A percentile compares a stretch with the other conserved stretches of the same genome.
Conservation (phyloP, 306 rosid species). For the Quercus berberidifolia region DNA sequence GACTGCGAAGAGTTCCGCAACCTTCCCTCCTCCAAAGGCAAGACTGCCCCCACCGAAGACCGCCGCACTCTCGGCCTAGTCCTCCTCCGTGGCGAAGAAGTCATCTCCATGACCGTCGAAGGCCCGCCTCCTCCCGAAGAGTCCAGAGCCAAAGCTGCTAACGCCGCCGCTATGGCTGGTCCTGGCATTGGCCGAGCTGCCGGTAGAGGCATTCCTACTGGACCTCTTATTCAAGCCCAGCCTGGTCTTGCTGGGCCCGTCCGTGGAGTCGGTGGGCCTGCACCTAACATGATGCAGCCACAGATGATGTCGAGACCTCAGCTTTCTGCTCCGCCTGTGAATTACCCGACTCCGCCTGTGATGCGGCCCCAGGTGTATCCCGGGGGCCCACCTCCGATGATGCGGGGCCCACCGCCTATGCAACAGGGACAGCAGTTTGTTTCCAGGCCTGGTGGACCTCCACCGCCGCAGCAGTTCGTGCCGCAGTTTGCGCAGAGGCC, state of each 20-base stretch:
- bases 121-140: slow-evolving; percentile 97
- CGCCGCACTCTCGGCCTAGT: slow-evolving; percentile 97
- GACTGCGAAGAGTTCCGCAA: slow-evolving; percentile 99
- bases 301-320: slow-evolving; percentile 77
- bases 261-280: slow-evolving; percentile 94
- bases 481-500: slow-evolving; percentile 90
- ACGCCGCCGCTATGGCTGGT: slow-evolving; percentile 78
- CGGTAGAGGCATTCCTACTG: slow-evolving; percentile 78
- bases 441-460: slow-evolving; percentile 70
- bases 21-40: slow-evolving; percentile 85
- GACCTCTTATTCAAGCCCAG: slow-evolving; percentile 80
- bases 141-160: slow-evolving; percentile 76
- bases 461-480: slow-evolving; percentile 34
- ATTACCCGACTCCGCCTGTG: slow-evolving; percentile 66
- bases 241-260: slow-evolving; percentile 93
- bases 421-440: slow-evolving; percentile 58
- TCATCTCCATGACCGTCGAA: slow-evolving; percentile 97
- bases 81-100: slow-evolving; percentile 97
- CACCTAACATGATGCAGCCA: slow-evolving; percentile 99
- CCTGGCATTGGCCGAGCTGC: slow-evolving; percentile 92
- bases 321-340: slow-evolving; percentile 64
- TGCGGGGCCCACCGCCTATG: slow-evolving; percentile 60
- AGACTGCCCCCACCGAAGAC: slow-evolving; percentile 54
- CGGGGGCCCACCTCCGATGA: slow-evolving; percentile 58
- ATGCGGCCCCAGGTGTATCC: slow-evolving; percentile 71